phyloP scores from a whole-genome alignment of 345 rosid species.

The Eucalyptus sp. region DNA sequence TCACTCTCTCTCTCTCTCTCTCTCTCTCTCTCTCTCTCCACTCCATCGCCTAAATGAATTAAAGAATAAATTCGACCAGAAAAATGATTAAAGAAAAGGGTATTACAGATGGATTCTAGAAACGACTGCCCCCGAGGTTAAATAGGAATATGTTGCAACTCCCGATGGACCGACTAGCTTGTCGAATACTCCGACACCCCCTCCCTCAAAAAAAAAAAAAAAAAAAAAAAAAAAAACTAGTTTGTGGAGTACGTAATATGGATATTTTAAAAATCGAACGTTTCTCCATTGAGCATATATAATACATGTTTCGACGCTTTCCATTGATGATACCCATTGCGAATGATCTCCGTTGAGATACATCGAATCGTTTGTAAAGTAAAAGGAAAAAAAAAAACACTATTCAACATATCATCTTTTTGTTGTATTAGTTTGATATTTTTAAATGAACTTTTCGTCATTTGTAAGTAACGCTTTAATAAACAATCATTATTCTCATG shows the following conservation, averaged over 20 bases:
- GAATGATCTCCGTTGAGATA: not conserved
- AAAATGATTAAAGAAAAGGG: not conserved
- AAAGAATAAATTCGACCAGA: not conserved
- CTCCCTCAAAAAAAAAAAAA: too few relatives aligned
- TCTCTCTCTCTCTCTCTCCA: too few relatives aligned
- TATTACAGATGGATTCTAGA: not conserved
- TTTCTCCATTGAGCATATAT: not conserved
- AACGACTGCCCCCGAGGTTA: not conserved
- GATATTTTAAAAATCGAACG: not conserved
- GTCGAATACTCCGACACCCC: not conserved
- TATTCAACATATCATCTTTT: not conserved
- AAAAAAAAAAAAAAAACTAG: not conserved
- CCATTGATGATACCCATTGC: not conserved
- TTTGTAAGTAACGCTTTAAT: not conserved
- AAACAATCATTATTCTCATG: not conserved
- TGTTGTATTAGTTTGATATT: fast-evolving
- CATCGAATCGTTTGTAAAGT: not conserved
- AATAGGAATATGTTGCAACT: not conserved
- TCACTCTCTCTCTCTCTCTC: not conserved
- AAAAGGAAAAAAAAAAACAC: not conserved
- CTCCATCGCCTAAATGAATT: not conserved
- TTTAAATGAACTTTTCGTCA: not conserved
- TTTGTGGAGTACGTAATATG: not conserved
- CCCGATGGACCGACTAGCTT: not conserved
- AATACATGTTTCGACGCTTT: not conserved